phyloP scores from a whole-genome alignment of 495 filamentous ascomycete genomes.

The Penicillium bialowiezense region DNA sequence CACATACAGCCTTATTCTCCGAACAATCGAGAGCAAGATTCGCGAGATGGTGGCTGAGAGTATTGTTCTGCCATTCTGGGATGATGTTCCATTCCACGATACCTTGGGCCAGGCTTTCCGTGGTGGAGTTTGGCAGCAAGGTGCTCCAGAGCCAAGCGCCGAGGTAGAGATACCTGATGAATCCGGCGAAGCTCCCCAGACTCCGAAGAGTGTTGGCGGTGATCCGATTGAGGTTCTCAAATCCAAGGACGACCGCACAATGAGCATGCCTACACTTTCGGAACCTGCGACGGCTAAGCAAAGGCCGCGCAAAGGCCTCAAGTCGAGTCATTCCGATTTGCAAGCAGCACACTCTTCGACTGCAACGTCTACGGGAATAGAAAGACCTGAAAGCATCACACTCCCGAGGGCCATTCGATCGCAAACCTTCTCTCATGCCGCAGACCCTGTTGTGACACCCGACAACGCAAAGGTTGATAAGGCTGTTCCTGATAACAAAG shows the following conservation, averaged over 20 bases:
- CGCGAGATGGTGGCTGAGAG: conserved; percentile 91
- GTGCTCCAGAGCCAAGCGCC: conserved; percentile 44
- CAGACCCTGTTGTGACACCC: conserved; percentile 60
- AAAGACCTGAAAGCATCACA: conserved; percentile 32
- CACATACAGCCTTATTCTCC: conserved; percentile 85
- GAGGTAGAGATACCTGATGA: conserved; percentile 56
- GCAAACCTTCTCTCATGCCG: conserved; percentile 61
- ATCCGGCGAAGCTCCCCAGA: conserved; percentile 49
- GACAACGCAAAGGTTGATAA: conserved; percentile 62
- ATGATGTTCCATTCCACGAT: conserved; percentile 85
- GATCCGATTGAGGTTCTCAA: conserved; percentile 33
- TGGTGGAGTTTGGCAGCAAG: conserved; percentile 83
- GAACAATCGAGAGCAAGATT: conserved; percentile 91
- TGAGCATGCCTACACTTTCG: conserved; percentile 50
- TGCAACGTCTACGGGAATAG: conserved; percentile 39
- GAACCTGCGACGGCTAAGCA: conserved; percentile 26
- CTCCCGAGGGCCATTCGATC: conserved; percentile 58
- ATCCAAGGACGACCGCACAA: conserved; percentile 56
- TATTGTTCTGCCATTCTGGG: conserved; percentile 91
- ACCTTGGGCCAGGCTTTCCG: conserved; percentile 73
- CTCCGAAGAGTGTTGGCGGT: conserved; percentile 28
- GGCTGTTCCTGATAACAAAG: conserved; percentile 36
- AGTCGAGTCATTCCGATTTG: conserved; percentile 27
- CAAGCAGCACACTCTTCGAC: conserved; percentile 16
- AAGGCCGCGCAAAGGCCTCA: conserved; percentile 34